Conservation (phyloP, 2,329 filamentous ascomycete genomes). For the Corynespora cassiicola region DNA sequence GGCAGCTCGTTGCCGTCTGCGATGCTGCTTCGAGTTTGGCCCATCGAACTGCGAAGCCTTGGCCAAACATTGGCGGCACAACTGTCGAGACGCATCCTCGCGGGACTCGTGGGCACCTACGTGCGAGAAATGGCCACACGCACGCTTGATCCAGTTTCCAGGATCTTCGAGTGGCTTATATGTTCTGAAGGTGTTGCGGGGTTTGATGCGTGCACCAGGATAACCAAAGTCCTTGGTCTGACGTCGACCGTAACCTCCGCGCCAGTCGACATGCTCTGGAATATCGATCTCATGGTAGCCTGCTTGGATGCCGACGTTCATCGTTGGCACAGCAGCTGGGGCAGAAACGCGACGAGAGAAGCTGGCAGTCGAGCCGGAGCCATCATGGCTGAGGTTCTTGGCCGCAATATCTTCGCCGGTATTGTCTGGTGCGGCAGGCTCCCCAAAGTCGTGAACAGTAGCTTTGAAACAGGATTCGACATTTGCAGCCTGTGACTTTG, state of each 20-base stretch:
- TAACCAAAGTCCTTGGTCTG: conserved; percentile 41
- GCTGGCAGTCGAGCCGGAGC: conserved; percentile 21
- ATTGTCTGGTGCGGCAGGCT: conserved; percentile 8
- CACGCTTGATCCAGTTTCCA: conserved; percentile 31
- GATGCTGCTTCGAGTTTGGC: conserved; percentile 7
- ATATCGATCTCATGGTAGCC: conserved; percentile 23
- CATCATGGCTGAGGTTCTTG: conserved; percentile 29
- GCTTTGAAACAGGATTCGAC: conserved; percentile 5
- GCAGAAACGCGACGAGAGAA: conserved; percentile 16
- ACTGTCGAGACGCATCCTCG: conserved; percentile 18
- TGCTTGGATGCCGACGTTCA: conserved; percentile 18
- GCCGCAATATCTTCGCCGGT: conserved; percentile 17
- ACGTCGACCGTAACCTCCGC: conserved; percentile 37
- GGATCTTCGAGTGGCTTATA: conserved; percentile 25
- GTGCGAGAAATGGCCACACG: conserved; percentile 37
- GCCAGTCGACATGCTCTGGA: conserved; percentile 34
- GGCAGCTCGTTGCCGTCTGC: conserved; percentile 13
- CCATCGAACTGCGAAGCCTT: conserved; percentile 10
- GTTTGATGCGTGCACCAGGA: conserved; percentile 37
- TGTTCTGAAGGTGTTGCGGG: conserved; percentile 13
- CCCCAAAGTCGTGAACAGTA: conserved; percentile 12
- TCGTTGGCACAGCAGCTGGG: conserved; percentile 7
- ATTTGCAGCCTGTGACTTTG: conserved; percentile 9
- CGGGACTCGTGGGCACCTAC: conserved; percentile 16
- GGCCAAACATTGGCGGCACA: conserved; percentile 28